phyloP scores from a whole-genome alignment of 148 eudicot species.

The Oxyria digyna region DNA sequence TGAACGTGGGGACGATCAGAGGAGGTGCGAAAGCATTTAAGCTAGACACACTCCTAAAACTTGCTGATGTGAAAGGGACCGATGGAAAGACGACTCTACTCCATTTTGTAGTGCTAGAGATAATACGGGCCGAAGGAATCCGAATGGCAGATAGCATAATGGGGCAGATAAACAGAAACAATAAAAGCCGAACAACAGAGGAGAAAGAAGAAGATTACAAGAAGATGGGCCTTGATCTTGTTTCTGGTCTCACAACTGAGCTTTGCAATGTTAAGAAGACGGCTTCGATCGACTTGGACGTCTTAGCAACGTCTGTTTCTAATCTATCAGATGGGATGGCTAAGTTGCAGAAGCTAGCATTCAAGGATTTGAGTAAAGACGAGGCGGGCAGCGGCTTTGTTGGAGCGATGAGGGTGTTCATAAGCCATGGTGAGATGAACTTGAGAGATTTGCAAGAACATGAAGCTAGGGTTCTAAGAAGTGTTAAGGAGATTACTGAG shows the following conservation, averaged over 20 bases:
- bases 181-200: slow-evolving; percentile 25
- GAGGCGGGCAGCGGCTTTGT: slow-evolving; percentile 36
- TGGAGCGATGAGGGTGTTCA: slow-evolving; percentile 42
- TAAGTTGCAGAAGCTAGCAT: slow-evolving; percentile 35
- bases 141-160: slow-evolving; percentile 83
- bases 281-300: slow-evolving; percentile 81
- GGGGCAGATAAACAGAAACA: slow-evolving; percentile 61
- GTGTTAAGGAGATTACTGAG: slow-evolving; percentile 65
- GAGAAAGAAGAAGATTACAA: slow-evolving; percentile 72
- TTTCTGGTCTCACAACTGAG: slow-evolving; percentile 70
- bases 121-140: slow-evolving; percentile 66
- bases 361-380: slow-evolving; percentile 24
- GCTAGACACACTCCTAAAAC: slow-evolving; percentile 92
- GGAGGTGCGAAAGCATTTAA: slow-evolving; percentile 98
- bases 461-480: slow-evolving; percentile 49
- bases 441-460: slow-evolving; percentile 58
- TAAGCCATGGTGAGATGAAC: slow-evolving; percentile 42
- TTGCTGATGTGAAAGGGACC: slow-evolving; percentile 92
- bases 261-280: slow-evolving; percentile 93
- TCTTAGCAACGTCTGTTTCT: slow-evolving; percentile 74
- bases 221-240: slow-evolving; percentile 95
- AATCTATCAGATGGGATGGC: slow-evolving; percentile 61
- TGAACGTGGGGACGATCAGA: slow-evolving; percentile 92
- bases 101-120: slow-evolving; percentile 95
- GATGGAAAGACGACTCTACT: slow-evolving; percentile 90